A percentile compares a stretch with the other conserved stretches of the same genome.
These are phyloP conservation scores for Penicillium alfredii DNA, from an alignment of 495 filamentous ascomycete genomes.

Conservation along the genomic window DNA sequence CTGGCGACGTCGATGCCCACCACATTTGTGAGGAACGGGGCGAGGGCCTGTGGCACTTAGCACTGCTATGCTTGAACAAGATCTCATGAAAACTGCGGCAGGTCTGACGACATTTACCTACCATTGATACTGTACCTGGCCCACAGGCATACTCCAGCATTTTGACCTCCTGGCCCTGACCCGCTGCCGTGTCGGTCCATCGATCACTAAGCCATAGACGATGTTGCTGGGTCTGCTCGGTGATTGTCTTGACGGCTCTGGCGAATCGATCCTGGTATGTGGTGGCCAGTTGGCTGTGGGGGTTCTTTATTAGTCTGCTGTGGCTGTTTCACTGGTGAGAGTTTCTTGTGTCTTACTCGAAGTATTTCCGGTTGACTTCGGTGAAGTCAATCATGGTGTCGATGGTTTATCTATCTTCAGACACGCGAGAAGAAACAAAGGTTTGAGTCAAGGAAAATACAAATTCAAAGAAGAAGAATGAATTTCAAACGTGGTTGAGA, in stretches of 20 bases:
- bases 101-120: no score
- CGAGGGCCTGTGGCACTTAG: slow-evolving; percentile 40
- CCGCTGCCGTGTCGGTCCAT: slow-evolving; percentile 41
- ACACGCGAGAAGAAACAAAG: no score
- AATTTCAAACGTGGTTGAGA: no score
- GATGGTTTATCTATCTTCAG: no score
- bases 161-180: slow-evolving; percentile 43
- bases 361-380: slow-evolving; percentile 48
- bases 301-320: not conserved
- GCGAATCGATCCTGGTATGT: slow-evolving; percentile 43
- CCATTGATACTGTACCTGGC: slow-evolving; percentile 55
- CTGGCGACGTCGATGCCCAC: slow-evolving; percentile 63
- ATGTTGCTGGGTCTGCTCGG: slow-evolving; percentile 37
- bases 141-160: slow-evolving; percentile 76
- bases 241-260: slow-evolving; percentile 23
- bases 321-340: slow-evolving; percentile 4
- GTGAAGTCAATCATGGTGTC: slow-evolving; percentile 35
- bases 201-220: slow-evolving; percentile 59
- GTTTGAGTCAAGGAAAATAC: no score
- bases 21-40: slow-evolving; percentile 54
- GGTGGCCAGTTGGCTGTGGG: slow-evolving; percentile 35
- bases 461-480: no score
- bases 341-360: slow-evolving; percentile 39
- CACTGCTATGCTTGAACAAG: not conserved
- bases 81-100: not conserved